Base-by-base conservation (phyloP, 2,329 filamentous ascomycete species). In the Cordyceps militaris region DNA sequence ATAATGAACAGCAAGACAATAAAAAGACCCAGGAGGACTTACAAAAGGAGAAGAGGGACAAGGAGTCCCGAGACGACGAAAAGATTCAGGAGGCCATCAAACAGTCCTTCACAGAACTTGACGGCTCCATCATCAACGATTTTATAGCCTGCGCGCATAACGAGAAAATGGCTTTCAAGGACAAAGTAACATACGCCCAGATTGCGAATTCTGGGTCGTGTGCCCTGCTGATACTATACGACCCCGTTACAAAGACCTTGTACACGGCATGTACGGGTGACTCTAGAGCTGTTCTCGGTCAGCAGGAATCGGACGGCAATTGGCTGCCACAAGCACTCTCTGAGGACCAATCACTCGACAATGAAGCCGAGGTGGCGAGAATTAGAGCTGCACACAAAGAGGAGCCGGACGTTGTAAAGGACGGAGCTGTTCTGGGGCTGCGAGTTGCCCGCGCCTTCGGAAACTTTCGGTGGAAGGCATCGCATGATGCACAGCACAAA, bases 211-310 rank as follows among this genome's bases (percentile, higher is more conserved):
- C 67, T 3, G 82, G 83, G 4, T 84, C 81, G 7, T 85, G 82
- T 62, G 83, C 83, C 16, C 69, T 86, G 0, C 70, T 86, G 1
- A 76, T 81, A 0, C 66, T 85, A 3, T 84, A 79, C 63, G 81
- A 87, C 61, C 76, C 81, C 0, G 58, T 62, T 0, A 72, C 70
- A 2, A 70, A 71, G 19, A 78, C 73, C 0, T 68, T 87, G 0
- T 78, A 79, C 43, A 80, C 85, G 6, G 84, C 84, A 0, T 84
- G 80, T 61, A 81, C 79, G 0, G 85, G 85, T 1, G 83, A 87
- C 68, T 85, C 80, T 1, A 74, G 83, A 34, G 82, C 82, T 9
- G 80, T 86, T 0, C 71, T 86, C 0, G 83, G 82, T 2, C 64
- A 62, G 6, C 61, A 73, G 65, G 69, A 74, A 42, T 57, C 69